phyloP scores from a whole-genome alignment of 768 basidiomycete species.

The Xerocomellus intermedius region DNA sequence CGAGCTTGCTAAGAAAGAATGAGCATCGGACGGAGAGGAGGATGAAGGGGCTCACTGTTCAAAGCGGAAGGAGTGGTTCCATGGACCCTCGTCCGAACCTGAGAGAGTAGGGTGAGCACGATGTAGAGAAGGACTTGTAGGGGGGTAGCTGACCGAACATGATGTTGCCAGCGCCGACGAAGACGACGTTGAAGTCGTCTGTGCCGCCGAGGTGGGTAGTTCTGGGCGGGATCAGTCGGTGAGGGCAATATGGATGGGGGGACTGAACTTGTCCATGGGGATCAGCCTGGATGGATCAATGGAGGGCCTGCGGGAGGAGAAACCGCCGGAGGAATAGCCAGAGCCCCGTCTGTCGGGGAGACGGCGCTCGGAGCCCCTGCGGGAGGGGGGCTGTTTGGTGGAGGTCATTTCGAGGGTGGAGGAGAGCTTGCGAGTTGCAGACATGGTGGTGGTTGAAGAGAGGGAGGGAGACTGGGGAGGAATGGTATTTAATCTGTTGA shows the following conservation, averaged over 20 bases:
- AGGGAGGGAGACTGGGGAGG: neutral
- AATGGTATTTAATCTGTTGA: conserved; percentile 10
- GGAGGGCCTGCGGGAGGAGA: conserved; percentile 61
- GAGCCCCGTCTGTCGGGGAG: conserved; percentile 49
- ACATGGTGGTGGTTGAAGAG: conserved; percentile 20
- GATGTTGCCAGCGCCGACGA: conserved; percentile 95
- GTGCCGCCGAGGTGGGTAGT: conserved; percentile 52
- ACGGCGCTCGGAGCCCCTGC: conserved; percentile 46
- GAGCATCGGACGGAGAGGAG: conserved; percentile 4
- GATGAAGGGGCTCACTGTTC: conserved; percentile 61
- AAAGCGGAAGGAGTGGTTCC: conserved; percentile 91
- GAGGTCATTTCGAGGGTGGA: conserved; percentile 34
- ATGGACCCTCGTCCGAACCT: conserved; percentile 88
- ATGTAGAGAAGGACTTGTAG: neutral
- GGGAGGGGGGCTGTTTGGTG: conserved; percentile 33
- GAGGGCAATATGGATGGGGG: neutral
- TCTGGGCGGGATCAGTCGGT: conserved; percentile 33
- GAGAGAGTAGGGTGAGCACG: conserved; percentile 10
- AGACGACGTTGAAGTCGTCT: conserved; percentile 89
- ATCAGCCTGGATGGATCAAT: conserved; percentile 77
- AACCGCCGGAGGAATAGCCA: conserved; percentile 41
- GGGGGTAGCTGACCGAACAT: conserved; percentile 76
- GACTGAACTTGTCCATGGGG: conserved; percentile 73
- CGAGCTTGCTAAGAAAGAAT: conserved; percentile 70
- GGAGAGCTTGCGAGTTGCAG: conserved; percentile 24